Conservation (phyloP, 108 stramenopile genomes). For the Asterionellopsis glacialis region DNA sequence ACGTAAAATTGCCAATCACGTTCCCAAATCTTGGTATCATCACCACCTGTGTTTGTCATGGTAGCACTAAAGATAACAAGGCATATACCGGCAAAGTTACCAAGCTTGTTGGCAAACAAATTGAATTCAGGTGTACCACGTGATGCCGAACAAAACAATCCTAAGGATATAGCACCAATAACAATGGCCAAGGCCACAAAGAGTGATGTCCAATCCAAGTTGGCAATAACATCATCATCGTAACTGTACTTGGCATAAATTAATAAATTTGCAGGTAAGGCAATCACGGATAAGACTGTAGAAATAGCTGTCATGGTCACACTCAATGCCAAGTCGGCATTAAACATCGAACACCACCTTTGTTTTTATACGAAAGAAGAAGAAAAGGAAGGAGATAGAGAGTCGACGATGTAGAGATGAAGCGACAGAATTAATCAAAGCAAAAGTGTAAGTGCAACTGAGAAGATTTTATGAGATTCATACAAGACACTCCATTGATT, state of each 20-base stretch:
- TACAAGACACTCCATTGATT: neutral
- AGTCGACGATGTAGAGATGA: too few species aligned
- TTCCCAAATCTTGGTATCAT: constrained; percentile 59
- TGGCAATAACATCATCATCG: constrained; percentile 33
- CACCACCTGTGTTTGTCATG: constrained; percentile 54
- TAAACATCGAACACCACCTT: constrained; percentile 82
- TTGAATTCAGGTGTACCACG: constrained; percentile 50
- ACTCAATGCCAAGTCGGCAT: constrained; percentile 81
- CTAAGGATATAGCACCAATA: constrained; percentile 62
- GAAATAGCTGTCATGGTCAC: constrained; percentile 89
- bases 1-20: constrained; percentile 71
- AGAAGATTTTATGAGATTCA: neutral
- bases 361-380: neutral
- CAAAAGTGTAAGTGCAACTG: neutral
- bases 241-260: constrained; percentile 74
- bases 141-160: constrained; percentile 51
- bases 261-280: constrained; percentile 77
- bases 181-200: constrained; percentile 71
- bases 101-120: constrained; percentile 39
- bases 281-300: constrained; percentile 56
- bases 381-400: too few species aligned
- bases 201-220: constrained; percentile 67
- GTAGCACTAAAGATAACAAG: constrained; percentile 69
- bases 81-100: constrained; percentile 53
- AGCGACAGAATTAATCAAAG: neutral